These are phyloP conservation scores for Colletotrichum noveboracense DNA, from an alignment of 2,329 filamentous ascomycete genomes.

Conservation along the genomic window DNA sequence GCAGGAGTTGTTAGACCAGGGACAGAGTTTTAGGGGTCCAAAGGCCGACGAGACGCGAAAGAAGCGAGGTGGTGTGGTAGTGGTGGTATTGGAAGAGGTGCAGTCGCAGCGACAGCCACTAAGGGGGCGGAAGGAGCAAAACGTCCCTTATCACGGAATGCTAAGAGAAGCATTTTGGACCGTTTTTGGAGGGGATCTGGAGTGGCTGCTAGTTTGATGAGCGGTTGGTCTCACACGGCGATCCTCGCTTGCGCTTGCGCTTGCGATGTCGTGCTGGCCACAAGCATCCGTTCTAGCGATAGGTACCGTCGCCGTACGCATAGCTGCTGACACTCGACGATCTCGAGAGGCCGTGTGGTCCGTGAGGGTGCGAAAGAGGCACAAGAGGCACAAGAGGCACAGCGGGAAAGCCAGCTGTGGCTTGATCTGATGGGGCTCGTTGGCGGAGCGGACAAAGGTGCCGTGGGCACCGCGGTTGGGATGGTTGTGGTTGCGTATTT, in stretches of 20 bases:
- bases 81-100: neutral
- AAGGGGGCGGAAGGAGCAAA: neutral
- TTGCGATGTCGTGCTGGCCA: neutral
- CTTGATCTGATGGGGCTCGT: neutral
- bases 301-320: neutral
- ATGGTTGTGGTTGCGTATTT: neutral
- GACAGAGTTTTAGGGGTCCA: constrained; percentile 4
- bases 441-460: neutral
- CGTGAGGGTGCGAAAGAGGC: neutral
- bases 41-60: neutral
- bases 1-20: neutral
- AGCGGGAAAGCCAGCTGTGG: neutral
- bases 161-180: neutral
- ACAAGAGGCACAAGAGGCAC: neutral
- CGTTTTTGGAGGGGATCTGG: neutral
- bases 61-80: neutral
- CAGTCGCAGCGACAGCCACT: neutral
- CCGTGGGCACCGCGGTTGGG: neutral
- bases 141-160: neutral
- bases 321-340: neutral
- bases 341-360: neutral
- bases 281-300: neutral
- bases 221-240: constrained; percentile 11
- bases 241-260: neutral
- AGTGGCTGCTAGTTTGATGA: constrained; percentile 9